Evolutionary conservation across 2,329 filamentous ascomycete species (phyloP), one percentile per base, ranked within the genome.

Genomic region (Epichloe festucae): DNA sequence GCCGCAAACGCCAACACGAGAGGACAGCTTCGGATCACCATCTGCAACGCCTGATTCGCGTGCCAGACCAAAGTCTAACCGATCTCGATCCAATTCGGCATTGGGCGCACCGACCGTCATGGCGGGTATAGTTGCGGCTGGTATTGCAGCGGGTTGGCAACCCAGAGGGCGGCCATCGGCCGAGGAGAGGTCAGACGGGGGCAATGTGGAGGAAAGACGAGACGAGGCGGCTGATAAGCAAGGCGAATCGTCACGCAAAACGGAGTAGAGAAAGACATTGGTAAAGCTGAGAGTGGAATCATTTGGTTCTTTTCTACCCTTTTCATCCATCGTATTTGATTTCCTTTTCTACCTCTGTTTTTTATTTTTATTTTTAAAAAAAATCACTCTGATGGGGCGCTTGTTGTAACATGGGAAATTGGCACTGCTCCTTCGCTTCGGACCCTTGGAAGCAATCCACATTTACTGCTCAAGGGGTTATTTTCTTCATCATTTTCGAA

Each of bases 111-210:
- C 85, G 2, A 82, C 83, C 7, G 85, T 89, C 54, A 89, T 89
- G 86, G 84, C 86, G n/a, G 87, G 87, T 54, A 84, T 90, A 53
- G 80, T 90, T 48, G 87, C 85, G 8, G 86, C 85, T 43, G 84
- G 83, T 60, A 79, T 90, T 36, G 85, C 81, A 36, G 85, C 82
- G 14, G 84, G 83, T 34, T 90, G 85, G 85, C 87, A 84, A 46
- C 86, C 86, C 1, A 77, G 82, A 51, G 82, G 83, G 54, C 70
- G 78, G 42, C 59, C 57, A 40, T 61, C 62, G 19, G 58, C 60
- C 3, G 60, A 60, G 38, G 61, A 62, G 36, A 57, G 58, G 14
- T 52, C 57, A 11, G 59, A 57, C 23, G 52, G 48, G 34, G 34
- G 41, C 31, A 48, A 36, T n/a, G 38, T 39, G 19, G 46, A 55